Evolutionary conservation across 148 eudicot species (phyloP).

Genomic region (Nepenthes gracilis): DNA sequence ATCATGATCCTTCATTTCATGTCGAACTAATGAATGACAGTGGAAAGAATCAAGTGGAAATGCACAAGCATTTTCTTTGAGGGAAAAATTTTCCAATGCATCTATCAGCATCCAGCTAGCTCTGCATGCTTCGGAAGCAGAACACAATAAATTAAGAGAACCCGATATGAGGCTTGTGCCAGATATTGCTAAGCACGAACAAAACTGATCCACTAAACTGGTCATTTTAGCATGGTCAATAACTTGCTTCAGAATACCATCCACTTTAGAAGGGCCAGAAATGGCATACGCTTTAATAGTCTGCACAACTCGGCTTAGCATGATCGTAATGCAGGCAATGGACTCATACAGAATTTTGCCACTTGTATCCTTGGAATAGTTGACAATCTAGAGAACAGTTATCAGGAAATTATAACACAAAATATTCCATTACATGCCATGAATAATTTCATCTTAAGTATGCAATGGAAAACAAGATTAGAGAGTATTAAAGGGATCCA

Average conservation of each 20-base stretch:
- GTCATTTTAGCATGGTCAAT: constrained; percentile 72
- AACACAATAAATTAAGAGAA: constrained; percentile 68
- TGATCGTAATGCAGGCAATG: constrained; percentile 63
- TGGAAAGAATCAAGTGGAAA: constrained; percentile 62
- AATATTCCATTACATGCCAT: background rate
- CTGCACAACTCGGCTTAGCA: constrained; percentile 55
- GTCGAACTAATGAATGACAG: constrained; percentile 42
- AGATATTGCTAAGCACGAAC: constrained; percentile 54
- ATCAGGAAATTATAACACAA: background rate
- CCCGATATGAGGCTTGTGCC: constrained; percentile 83
- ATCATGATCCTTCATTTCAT: constrained; percentile 41
- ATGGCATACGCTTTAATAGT: constrained; percentile 48
- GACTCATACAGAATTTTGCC: constrained; percentile 74
- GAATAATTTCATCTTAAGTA: no score
- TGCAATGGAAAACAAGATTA: no score
- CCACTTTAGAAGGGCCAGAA: constrained; percentile 18
- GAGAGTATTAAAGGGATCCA: no score
- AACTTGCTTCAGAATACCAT: constrained; percentile 45
- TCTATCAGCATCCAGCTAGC: constrained; percentile 76
- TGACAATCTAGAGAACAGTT: constrained; percentile 39
- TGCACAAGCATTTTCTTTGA: constrained; percentile 25
- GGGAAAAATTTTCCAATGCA: constrained; percentile 43
- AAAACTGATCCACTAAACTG: constrained; percentile 51
- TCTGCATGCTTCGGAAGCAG: constrained; percentile 86
- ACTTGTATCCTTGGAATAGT: constrained; percentile 44